Conservation (phyloP, 495 filamentous ascomycete genomes). For the Penicillium dipodomyicola region DNA sequence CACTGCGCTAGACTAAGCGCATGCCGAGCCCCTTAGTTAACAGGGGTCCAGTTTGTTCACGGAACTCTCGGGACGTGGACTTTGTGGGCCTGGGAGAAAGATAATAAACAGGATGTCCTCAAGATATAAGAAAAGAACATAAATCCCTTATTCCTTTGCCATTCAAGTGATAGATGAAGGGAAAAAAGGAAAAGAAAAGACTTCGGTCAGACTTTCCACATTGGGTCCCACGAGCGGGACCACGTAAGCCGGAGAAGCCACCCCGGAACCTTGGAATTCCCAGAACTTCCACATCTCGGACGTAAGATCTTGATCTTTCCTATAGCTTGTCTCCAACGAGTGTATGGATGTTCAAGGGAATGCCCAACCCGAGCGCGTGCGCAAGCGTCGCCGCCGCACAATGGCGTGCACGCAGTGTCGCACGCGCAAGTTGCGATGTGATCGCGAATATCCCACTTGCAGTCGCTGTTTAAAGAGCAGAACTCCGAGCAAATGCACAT, state of each 20-base stretch:
- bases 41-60: neutral
- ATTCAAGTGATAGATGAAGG: neutral
- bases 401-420: conserved; percentile 55
- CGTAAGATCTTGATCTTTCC: conserved; percentile 3
- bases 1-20: neutral
- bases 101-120: neutral
- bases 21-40: neutral
- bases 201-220: conserved; percentile 19
- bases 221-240: conserved; percentile 11
- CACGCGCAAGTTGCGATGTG: conserved; percentile 67
- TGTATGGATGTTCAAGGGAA: conserved; percentile 13
- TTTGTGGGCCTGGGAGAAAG: neutral
- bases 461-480: conserved; percentile 59
- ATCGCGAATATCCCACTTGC: conserved; percentile 62
- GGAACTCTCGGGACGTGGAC: neutral
- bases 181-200: neutral
- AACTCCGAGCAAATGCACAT: conserved; percentile 41
- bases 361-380: conserved; percentile 30
- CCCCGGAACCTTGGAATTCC: too few species aligned
- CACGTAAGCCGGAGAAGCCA: conserved; percentile 17
- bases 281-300: conserved; percentile 6
- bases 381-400: conserved; percentile 43
- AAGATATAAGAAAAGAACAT: neutral
- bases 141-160: neutral
- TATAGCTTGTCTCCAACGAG: neutral